Evolutionary conservation across 1,284 basidiomycete species (phyloP).

Genomic region (Hymenochaete sp.): DNA sequence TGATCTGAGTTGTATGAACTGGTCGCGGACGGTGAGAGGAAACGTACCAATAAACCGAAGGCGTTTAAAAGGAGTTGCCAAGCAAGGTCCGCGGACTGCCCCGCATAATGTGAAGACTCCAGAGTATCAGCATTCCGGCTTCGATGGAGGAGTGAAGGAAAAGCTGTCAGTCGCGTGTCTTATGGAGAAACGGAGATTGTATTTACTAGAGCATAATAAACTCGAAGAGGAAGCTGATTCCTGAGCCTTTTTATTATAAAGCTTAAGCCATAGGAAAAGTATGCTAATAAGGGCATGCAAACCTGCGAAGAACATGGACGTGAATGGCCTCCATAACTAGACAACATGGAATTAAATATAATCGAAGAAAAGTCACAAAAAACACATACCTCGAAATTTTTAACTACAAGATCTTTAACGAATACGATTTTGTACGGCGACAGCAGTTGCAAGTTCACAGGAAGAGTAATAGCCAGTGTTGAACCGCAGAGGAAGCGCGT

Average conservation of each 20-base stretch:
- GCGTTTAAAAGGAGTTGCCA: slow-evolving; percentile 62
- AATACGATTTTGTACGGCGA: slow-evolving; percentile 52
- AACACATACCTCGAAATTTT: slow-evolving; percentile 43
- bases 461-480: slow-evolving; percentile 52
- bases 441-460: slow-evolving; percentile 51
- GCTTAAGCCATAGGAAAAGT: slow-evolving; percentile 1
- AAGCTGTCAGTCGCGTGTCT: background rate
- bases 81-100: slow-evolving; percentile 60
- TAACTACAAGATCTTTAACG: slow-evolving; percentile 37
- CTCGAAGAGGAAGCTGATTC: slow-evolving; percentile 63
- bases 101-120: slow-evolving; percentile 51
- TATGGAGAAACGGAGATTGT: background rate
- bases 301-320: slow-evolving; percentile 75
- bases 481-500: slow-evolving; percentile 66
- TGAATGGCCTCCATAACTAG: slow-evolving; percentile 71
- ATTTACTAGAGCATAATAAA: slow-evolving; percentile 71
- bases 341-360: background rate
- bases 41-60: slow-evolving; percentile 50
- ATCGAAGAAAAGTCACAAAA: too few relatives aligned
- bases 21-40: background rate
- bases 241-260: slow-evolving; percentile 32
- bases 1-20: background rate
- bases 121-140: slow-evolving; percentile 60
- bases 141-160: slow-evolving; percentile 1
- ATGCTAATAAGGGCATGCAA: slow-evolving; percentile 23